A percentile compares a stretch with the other conserved stretches of the same genome.
phyloP scores from a whole-genome alignment of 2,329 filamentous ascomycete genomes.

The Xylaria sp. region DNA sequence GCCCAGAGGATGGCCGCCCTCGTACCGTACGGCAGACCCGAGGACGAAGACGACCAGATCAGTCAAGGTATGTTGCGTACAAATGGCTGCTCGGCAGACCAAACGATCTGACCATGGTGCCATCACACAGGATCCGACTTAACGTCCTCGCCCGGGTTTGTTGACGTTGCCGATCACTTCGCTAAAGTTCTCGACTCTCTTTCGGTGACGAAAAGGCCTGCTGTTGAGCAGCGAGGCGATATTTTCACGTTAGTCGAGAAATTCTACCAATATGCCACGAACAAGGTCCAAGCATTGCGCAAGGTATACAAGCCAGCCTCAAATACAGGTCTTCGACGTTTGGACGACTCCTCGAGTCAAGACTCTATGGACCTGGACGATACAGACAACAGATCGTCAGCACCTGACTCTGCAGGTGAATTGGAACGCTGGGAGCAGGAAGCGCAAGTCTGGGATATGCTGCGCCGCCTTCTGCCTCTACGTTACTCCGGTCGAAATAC shows the following conservation, averaged over 20 bases:
- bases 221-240: slow-evolving; percentile 69
- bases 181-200: slow-evolving; percentile 85
- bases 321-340: slow-evolving; percentile 45
- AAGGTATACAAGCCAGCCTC: slow-evolving; percentile 55
- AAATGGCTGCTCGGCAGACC: neutral
- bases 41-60: slow-evolving; percentile 35
- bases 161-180: slow-evolving; percentile 85
- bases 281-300: slow-evolving; percentile 57
- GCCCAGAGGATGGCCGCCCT: slow-evolving; percentile 36
- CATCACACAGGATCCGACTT: slow-evolving; percentile 41
- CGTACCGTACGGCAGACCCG: slow-evolving; percentile 36
- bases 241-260: slow-evolving; percentile 75
- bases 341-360: slow-evolving; percentile 52
- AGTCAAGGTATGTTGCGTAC: slow-evolving; percentile 40
- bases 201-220: slow-evolving; percentile 60
- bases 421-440: slow-evolving; percentile 80
- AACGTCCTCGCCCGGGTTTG: slow-evolving; percentile 42
- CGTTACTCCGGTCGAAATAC: slow-evolving; percentile 63
- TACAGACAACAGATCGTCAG: slow-evolving; percentile 52
- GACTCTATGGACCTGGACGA: slow-evolving; percentile 69
- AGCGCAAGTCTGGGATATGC: slow-evolving; percentile 88
- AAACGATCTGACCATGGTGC: slow-evolving; percentile 6
- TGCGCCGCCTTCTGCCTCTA: slow-evolving; percentile 78
- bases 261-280: slow-evolving; percentile 69
- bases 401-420: slow-evolving; percentile 52